phyloP scores from a whole-genome alignment of 1,284 basidiomycete genomes.

The Microbotryomycetes sp. region DNA sequence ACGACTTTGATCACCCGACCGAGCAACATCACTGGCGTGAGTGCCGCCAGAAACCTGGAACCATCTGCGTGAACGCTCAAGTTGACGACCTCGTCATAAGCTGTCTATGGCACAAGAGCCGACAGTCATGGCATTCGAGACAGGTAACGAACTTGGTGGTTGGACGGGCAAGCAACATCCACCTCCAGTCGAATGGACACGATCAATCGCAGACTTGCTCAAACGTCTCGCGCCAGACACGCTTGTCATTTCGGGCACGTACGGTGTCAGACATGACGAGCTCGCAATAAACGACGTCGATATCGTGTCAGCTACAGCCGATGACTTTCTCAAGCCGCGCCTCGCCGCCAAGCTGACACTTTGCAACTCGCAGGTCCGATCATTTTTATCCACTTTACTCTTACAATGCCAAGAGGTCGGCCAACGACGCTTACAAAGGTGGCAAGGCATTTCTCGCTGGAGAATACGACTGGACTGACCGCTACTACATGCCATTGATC shows the following conservation, averaged over 20 bases:
- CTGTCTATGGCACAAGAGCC: constrained; percentile 26
- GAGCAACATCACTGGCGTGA: constrained; percentile 6
- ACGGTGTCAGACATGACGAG: constrained; percentile 29
- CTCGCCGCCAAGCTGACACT: not conserved
- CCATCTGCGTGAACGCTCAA: not conserved
- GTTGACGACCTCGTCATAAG: not conserved
- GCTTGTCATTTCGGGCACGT: constrained; percentile 36
- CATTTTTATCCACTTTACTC: constrained; percentile 35
- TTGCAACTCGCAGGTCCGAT: constrained; percentile 28
- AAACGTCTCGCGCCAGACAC: constrained; percentile 43
- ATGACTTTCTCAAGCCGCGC: not conserved
- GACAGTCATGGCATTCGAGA: constrained; percentile 41
- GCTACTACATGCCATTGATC: constrained; percentile 17
- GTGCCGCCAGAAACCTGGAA: not conserved
- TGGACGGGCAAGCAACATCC: constrained; percentile 31
- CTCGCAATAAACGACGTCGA: constrained; percentile 24
- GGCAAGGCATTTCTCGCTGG: constrained; percentile 30
- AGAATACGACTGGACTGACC: constrained; percentile 37
- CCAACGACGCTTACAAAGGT: constrained; percentile 6
- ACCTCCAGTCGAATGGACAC: constrained; percentile 41
- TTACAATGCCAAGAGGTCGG: constrained; percentile 14
- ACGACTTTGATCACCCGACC: constrained; percentile 20
- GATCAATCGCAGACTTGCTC: constrained; percentile 39
- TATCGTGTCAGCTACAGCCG: constrained; percentile 19
- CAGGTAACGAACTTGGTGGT: constrained; percentile 43